Conservation (phyloP, 2,329 filamentous ascomycete genomes). For the Hypoxylon sp. region DNA sequence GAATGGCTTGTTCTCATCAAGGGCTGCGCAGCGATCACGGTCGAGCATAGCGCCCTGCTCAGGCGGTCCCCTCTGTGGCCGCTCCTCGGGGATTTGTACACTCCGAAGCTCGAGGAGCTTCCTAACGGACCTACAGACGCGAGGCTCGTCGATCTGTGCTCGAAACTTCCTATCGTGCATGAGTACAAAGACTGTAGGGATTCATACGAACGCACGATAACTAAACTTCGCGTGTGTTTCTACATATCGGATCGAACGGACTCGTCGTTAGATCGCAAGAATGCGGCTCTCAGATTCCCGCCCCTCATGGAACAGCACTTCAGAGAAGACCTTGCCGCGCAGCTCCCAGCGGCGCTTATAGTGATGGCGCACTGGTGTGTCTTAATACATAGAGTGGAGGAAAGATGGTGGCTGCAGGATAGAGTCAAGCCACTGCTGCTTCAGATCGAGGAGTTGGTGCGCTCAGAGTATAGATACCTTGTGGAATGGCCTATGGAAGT, state of each 20-base stretch:
- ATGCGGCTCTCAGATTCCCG: conserved; percentile 46
- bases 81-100: conserved; percentile 42
- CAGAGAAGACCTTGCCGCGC: conserved; percentile 39
- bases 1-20: conserved; percentile 49
- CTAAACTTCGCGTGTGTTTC: conserved; percentile 43
- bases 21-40: conserved; percentile 42
- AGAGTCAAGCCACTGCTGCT: conserved; percentile 37
- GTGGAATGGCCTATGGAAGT: conserved; percentile 38
- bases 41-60: conserved; percentile 31
- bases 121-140: conserved; percentile 33
- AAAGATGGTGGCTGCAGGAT: conserved; percentile 46
- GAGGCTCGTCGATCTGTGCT: conserved; percentile 22
- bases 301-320: conserved; percentile 30
- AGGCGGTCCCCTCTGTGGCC: conserved; percentile 35
- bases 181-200: conserved; percentile 24
- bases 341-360: conserved; percentile 44
- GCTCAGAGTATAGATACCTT: conserved; percentile 29
- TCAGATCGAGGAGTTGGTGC: conserved; percentile 40
- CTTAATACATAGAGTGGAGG: conserved; percentile 45
- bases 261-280: conserved; percentile 41
- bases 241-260: conserved; percentile 45
- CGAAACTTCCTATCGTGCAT: conserved; percentile 19
- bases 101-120: conserved; percentile 30
- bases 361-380: conserved; percentile 51
- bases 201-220: conserved; percentile 33